Percentiles rank a stretch among this genome's conserved stretches.
Conservation (phyloP, 306 rosid species). For the Trifolium repens region DNA sequence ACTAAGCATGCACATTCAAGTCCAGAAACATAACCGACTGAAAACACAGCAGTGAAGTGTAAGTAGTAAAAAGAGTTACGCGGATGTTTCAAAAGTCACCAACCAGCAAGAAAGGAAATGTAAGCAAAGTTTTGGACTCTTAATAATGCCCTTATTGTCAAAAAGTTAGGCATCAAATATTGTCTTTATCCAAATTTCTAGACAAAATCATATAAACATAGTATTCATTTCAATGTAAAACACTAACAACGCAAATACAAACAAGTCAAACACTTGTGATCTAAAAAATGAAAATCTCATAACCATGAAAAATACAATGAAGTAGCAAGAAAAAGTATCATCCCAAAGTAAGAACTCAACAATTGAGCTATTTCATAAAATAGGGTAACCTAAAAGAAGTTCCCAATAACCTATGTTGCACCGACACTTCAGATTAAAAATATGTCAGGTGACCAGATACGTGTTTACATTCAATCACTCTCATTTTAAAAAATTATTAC, state of each 20-base stretch:
- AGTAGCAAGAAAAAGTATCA: not conserved
- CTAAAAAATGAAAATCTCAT: not conserved
- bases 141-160: not conserved
- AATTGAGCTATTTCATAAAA: not conserved
- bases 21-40: slow-evolving; percentile 22
- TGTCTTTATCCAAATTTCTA: not conserved
- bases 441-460: too few relatives aligned
- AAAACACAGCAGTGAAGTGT: slow-evolving; percentile 6
- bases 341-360: too few relatives aligned
- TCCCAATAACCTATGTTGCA: not conserved
- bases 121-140: not conserved
- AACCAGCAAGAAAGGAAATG: not conserved
- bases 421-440: not conserved
- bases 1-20: not conserved
- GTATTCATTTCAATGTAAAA: slow-evolving; percentile 8
- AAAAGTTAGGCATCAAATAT: not conserved
- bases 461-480: not conserved
- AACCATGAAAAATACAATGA: slow-evolving; percentile 11
- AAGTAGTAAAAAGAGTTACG: not conserved
- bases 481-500: too few relatives aligned
- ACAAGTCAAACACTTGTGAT: not conserved
- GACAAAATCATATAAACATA: not conserved
- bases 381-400: not conserved
- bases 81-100: slow-evolving; percentile 5
- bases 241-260: not conserved